Evolutionary conservation across 2,329 filamentous ascomycete species (phyloP).

Genomic region (Aspergillus proliferans): DNA sequence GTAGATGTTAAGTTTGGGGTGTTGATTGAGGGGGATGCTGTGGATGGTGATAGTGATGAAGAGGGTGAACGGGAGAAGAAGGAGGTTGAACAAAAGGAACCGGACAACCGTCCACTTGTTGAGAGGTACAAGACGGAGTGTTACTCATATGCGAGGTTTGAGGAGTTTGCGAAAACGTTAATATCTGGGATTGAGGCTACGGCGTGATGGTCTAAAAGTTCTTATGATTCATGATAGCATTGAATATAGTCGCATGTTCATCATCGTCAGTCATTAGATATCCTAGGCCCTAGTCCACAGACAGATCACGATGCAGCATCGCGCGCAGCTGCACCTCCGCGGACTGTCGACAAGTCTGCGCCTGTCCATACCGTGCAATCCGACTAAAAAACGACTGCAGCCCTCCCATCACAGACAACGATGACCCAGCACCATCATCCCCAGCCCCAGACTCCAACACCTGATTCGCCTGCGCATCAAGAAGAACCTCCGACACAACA

Average conservation of each 20-base stretch:
- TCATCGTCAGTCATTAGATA: no score
- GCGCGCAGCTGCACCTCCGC: slow-evolving; percentile 33
- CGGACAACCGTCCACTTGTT: slow-evolving; percentile 31
- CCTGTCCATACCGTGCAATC: slow-evolving; percentile 23
- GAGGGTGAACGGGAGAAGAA: slow-evolving; percentile 17
- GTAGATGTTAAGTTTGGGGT: slow-evolving; percentile 90
- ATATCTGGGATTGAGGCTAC: slow-evolving; percentile 22
- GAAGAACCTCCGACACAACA: slow-evolving; percentile 33
- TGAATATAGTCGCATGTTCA: neutral
- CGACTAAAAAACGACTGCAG: slow-evolving; percentile 31
- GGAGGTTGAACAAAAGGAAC: slow-evolving; percentile 9
- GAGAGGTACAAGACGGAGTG: slow-evolving; percentile 37
- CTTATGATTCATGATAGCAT: neutral
- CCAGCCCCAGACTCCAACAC: neutral
- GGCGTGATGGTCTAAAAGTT: neutral
- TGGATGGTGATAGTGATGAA: slow-evolving; percentile 16
- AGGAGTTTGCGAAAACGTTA: slow-evolving; percentile 34
- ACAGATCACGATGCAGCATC: slow-evolving; percentile 25
- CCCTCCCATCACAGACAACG: slow-evolving; percentile 14
- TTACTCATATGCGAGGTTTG: slow-evolving; percentile 39
- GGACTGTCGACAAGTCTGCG: slow-evolving; percentile 20
- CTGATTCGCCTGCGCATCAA: slow-evolving; percentile 30
- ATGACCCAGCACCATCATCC: slow-evolving; percentile 3
- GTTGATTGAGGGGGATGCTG: slow-evolving; percentile 62
- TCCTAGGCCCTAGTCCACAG: neutral